phyloP scores from a whole-genome alignment of 768 basidiomycete species.

The Pleurotus djamor region DNA sequence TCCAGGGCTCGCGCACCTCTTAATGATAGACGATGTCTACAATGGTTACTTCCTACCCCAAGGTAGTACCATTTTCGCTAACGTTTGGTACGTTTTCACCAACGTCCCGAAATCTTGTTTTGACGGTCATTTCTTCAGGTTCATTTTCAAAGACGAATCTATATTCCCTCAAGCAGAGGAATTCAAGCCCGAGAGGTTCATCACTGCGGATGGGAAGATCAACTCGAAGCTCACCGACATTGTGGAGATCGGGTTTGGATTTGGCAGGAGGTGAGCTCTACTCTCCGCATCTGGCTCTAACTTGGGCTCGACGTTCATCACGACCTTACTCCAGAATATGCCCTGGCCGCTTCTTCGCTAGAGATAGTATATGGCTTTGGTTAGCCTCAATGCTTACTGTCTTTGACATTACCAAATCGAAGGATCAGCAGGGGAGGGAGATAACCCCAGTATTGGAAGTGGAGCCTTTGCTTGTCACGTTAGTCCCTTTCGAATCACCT shows the following conservation, averaged over 20 bases:
- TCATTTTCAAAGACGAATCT: constrained; percentile 1
- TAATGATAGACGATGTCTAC: constrained; percentile 40
- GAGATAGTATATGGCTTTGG: constrained; percentile 38
- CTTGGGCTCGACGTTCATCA: too few relatives aligned
- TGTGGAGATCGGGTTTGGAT: constrained; percentile 31
- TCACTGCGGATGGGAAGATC: constrained; percentile 20
- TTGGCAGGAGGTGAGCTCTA: constrained; percentile 32
- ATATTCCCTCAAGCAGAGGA: constrained; percentile 27
- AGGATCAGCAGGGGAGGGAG: constrained; percentile 43
- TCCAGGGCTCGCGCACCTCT: constrained; percentile 27
- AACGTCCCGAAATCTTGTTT: background rate
- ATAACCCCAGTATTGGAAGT: constrained; percentile 48
- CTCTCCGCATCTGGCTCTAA: background rate
- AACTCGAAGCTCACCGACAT: constrained; percentile 16
- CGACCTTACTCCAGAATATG: constrained; percentile 41
- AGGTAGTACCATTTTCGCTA: constrained; percentile 30
- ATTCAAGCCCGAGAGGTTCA: constrained; percentile 34
- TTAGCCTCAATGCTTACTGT: constrained; percentile 11
- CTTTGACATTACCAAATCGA: constrained; percentile 21
- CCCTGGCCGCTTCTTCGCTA: constrained; percentile 61
- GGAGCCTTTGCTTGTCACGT: constrained; percentile 65
- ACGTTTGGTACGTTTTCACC: constrained; percentile 24
- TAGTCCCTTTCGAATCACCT: constrained; percentile 12
- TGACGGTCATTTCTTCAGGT: background rate
- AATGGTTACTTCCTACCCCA: constrained; percentile 39